These are phyloP conservation scores for Brassica cretica DNA, from an alignment of 345 rosid species.

Conservation along the genomic window DNA sequence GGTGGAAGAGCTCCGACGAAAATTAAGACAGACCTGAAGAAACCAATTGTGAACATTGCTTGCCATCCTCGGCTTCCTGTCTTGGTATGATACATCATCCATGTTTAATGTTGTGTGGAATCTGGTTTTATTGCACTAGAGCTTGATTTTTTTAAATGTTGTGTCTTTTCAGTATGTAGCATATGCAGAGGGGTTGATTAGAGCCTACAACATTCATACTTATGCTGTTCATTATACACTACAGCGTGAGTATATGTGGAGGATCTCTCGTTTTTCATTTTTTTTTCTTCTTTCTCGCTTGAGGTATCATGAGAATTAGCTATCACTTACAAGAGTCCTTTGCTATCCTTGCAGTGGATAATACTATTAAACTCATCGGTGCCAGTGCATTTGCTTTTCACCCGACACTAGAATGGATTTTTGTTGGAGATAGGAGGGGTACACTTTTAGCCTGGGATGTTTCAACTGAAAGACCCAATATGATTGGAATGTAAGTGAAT, in stretches of 20 bases:
- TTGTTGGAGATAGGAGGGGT: conserved; percentile 98
- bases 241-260: conserved; percentile 62
- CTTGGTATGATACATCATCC: conserved; percentile 51
- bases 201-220: conserved; percentile 93
- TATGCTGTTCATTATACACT: conserved; percentile 91
- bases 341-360: conserved; percentile 67
- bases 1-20: conserved; percentile 94
- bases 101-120: neutral
- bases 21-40: conserved; percentile 95
- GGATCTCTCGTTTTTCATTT: conserved; percentile 1
- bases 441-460: conserved; percentile 98
- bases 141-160: neutral
- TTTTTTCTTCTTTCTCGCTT: conserved; percentile 1
- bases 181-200: conserved; percentile 94
- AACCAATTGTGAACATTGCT: conserved; percentile 88
- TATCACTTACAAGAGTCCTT: conserved; percentile 6
- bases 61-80: conserved; percentile 99
- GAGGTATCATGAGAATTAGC: conserved; percentile 16
- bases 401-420: conserved; percentile 91
- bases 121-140: conserved; percentile 1
- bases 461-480: conserved; percentile 91
- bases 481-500: conserved; percentile 90
- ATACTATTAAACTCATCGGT: conserved; percentile 89
- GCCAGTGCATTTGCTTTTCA: conserved; percentile 97
- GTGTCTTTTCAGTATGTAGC: conserved; percentile 80